A percentile compares a stretch with the other conserved stretches of the same genome.
These are phyloP conservation scores for Ceratocystis variospora DNA, from an alignment of 2,329 filamentous ascomycete genomes.

Conservation along the genomic window DNA sequence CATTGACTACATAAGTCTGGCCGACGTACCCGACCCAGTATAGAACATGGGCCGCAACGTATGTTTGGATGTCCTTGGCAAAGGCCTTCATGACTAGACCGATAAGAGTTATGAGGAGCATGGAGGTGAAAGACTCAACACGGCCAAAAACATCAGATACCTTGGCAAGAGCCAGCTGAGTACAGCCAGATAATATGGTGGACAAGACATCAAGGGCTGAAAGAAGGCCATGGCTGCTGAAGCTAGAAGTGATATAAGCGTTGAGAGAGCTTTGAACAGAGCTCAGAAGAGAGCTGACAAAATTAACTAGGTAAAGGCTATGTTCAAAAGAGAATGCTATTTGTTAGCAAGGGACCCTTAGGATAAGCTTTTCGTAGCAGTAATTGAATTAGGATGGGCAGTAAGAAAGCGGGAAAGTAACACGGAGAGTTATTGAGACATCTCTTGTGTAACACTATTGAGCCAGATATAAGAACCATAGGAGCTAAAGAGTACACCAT, in stretches of 20 bases:
- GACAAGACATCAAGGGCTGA: constrained; percentile 51
- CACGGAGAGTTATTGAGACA: background rate
- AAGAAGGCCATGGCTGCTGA: constrained; percentile 50
- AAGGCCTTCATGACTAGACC: constrained; percentile 50
- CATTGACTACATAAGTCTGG: constrained; percentile 29
- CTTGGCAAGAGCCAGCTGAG: constrained; percentile 33
- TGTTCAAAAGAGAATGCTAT: background rate
- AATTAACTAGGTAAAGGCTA: constrained; percentile 30
- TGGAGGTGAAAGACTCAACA: constrained; percentile 32
- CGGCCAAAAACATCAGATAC: constrained; percentile 38
- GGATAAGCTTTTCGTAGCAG: too few relatives aligned
- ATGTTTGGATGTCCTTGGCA: constrained; percentile 43
- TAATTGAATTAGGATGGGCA: too few relatives aligned
- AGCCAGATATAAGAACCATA: background rate
- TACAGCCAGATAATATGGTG: constrained; percentile 29
- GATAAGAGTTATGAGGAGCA: constrained; percentile 34
- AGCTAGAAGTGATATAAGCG: constrained; percentile 53
- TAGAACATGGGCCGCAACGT: constrained; percentile 48
- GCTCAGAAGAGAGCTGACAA: constrained; percentile 28
- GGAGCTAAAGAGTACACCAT: background rate
- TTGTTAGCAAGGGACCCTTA: background rate
- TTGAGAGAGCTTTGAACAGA: constrained; percentile 37
- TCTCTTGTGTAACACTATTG: background rate
- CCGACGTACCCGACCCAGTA: constrained; percentile 45
- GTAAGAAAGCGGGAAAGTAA: background rate